Conservation (phyloP, 352 stramenopile species). For the Blastocystis sp. region DNA sequence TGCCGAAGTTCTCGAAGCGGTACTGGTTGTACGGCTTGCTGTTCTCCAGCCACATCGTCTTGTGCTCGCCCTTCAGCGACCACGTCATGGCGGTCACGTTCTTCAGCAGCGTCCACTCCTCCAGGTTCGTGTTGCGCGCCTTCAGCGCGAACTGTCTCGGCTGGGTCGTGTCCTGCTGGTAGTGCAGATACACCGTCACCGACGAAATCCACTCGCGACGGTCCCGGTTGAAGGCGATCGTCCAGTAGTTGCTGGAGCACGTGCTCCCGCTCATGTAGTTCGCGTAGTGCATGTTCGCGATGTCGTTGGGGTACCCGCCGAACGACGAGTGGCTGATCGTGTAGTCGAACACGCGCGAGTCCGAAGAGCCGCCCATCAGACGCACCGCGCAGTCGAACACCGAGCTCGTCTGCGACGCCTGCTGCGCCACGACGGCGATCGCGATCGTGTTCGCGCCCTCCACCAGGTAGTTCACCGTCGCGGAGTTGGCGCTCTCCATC, state of each 20-base stretch:
- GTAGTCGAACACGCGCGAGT: conserved; percentile 13
- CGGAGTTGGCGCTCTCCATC: background rate
- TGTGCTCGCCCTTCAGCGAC: background rate
- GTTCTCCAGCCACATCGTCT: conserved; percentile 37
- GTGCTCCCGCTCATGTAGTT: background rate
- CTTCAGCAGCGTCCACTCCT: conserved; percentile 13
- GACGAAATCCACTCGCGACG: conserved; percentile 16
- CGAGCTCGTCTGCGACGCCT: conserved; percentile 9
- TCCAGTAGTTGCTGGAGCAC: background rate
- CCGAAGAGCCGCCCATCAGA: background rate
- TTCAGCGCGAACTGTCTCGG: background rate
- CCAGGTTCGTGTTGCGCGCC: background rate
- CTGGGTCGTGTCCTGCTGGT: background rate
- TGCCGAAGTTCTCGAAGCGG: background rate
- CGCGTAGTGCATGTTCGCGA: background rate
- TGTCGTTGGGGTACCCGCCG: background rate
- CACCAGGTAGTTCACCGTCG: background rate
- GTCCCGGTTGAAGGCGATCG: background rate
- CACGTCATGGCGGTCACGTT: conserved; percentile 35
- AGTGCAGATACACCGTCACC: background rate
- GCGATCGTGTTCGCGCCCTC: conserved; percentile 22
- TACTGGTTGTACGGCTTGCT: background rate
- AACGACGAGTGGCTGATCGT: background rate
- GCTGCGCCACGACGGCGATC: background rate
- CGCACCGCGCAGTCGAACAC: conserved; percentile 15